phyloP scores from a whole-genome alignment of 495 filamentous ascomycete species.

The Parathielavia appendiculata region DNA sequence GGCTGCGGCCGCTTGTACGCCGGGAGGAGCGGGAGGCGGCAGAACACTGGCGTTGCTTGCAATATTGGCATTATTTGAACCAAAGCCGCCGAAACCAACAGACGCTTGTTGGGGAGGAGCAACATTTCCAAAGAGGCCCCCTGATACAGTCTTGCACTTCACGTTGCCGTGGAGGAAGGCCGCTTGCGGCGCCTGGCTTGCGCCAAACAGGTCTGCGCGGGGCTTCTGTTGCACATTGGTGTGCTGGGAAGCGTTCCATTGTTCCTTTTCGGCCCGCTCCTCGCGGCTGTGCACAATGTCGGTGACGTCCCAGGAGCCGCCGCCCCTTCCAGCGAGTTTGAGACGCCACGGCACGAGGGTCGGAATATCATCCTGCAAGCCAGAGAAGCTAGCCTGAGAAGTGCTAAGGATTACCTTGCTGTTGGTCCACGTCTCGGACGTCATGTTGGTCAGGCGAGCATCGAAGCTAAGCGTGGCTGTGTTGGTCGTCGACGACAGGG shows the following conservation, averaged over 20 bases:
- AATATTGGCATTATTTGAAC: background rate
- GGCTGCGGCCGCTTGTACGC: background rate
- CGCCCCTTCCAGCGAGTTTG: constrained; percentile 35
- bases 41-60: too few species aligned
- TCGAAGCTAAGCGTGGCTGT: constrained; percentile 56
- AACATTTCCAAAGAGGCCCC: background rate
- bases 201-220: constrained; percentile 33
- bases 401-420: constrained; percentile 62
- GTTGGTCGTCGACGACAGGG: constrained; percentile 51
- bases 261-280: constrained; percentile 24
- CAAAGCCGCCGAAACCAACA: background rate
- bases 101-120: background rate
- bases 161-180: background rate
- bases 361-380: constrained; percentile 55
- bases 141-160: background rate
- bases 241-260: constrained; percentile 26
- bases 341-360: constrained; percentile 57
- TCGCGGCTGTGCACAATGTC: constrained; percentile 28
- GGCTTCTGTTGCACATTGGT: constrained; percentile 26
- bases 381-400: constrained; percentile 59
- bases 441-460: constrained; percentile 59
- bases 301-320: constrained; percentile 14
- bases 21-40: too few species aligned
- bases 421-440: constrained; percentile 64
- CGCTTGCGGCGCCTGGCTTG: constrained; percentile 7